phyloP scores from a whole-genome alignment of 129 eudicot species.

The Sambucus nigra region DNA sequence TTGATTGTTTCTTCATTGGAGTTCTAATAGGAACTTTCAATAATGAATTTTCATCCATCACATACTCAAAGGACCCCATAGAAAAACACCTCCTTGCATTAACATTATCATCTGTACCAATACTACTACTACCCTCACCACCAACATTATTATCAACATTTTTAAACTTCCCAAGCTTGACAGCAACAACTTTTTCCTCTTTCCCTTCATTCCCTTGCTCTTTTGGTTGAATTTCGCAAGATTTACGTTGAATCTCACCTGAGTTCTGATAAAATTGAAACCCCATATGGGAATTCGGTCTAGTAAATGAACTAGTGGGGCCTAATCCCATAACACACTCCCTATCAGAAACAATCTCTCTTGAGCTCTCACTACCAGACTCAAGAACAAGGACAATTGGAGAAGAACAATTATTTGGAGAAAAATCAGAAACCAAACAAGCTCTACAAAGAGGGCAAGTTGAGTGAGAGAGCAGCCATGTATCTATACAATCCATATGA shows the following conservation, averaged over 20 bases:
- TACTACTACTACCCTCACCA: conserved; percentile 19
- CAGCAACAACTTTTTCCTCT: conserved; percentile 47
- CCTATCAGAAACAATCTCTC: conserved; percentile 41
- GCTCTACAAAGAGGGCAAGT: conserved; percentile 97
- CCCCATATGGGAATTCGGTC: conserved; percentile 42
- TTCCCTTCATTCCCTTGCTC: conserved; percentile 26
- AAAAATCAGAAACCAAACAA: conserved; percentile 48
- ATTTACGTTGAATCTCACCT: conserved; percentile 18
- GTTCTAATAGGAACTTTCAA: conserved; percentile 65
- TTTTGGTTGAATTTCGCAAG: conserved; percentile 32
- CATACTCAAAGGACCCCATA: conserved; percentile 93
- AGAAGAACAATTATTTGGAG: conserved; percentile 27
- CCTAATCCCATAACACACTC: conserved; percentile 6
- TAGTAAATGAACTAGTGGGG: conserved; percentile 30
- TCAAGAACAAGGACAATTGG: conserved; percentile 81
- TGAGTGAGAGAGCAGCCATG: conserved; percentile 94
- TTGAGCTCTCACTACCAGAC: conserved; percentile 58
- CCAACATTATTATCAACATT: conserved; percentile 48
- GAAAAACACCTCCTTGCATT: conserved; percentile 84
- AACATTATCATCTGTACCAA: conserved; percentile 25
- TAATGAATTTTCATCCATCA: conserved; percentile 62
- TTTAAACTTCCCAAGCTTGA: conserved; percentile 79
- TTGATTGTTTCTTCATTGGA: conserved; percentile 46
- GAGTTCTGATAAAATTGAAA: conserved; percentile 17
- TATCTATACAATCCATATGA: conserved; percentile 87